These are phyloP conservation scores for Chaetomium sp. DNA, from an alignment of 2,329 filamentous ascomycete species.

Conservation along the genomic window DNA sequence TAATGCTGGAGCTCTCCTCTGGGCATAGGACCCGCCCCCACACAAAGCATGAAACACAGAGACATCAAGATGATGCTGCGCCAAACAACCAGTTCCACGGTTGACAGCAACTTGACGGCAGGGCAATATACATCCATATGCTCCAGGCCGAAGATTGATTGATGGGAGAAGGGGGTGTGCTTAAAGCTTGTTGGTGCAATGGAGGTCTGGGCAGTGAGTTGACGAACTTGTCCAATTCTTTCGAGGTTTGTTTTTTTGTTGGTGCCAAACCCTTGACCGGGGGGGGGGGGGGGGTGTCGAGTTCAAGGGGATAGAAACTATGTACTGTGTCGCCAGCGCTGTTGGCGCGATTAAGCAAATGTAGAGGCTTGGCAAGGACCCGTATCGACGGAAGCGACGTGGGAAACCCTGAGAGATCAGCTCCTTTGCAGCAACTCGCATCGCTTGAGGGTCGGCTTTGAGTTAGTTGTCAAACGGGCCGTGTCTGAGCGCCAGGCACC, in stretches of 20 bases:
- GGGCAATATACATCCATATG: background rate
- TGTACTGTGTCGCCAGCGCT: background rate
- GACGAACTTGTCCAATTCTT: background rate
- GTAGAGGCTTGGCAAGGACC: background rate
- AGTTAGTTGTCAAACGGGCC: background rate
- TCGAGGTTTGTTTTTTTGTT: background rate
- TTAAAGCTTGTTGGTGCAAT: background rate
- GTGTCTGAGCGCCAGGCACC: conserved; percentile 6
- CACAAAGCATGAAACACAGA: conserved; percentile 17
- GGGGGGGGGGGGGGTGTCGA: background rate
- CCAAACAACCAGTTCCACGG: background rate
- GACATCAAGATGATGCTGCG: background rate
- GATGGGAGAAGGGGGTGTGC: background rate
- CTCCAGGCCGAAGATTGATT: background rate
- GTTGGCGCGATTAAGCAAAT: background rate
- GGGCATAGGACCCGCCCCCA: conserved; percentile 15
- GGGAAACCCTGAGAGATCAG: background rate
- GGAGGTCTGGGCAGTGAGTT: background rate
- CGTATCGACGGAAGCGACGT: background rate
- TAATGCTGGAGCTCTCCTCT: background rate
- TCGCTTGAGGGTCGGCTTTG: conserved; percentile 13
- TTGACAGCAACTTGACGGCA: background rate
- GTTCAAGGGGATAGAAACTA: background rate
- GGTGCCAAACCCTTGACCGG: background rate
- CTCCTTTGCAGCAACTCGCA: background rate